Evolutionary conservation across 2,329 filamentous ascomycete genomes (phyloP).

Genomic region (Cyphellophora attinorum): DNA sequence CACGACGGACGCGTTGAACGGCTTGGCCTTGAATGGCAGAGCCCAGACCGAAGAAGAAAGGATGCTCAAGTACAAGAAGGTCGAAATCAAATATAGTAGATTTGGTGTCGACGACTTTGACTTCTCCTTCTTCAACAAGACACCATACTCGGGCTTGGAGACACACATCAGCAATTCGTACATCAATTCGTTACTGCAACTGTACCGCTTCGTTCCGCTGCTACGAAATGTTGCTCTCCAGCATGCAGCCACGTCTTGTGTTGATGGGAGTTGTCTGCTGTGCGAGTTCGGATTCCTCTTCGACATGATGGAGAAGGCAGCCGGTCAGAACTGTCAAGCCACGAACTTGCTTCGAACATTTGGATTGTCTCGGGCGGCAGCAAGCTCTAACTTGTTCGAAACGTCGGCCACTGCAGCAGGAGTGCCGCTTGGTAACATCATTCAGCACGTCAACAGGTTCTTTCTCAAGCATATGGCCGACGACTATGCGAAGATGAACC

Average conservation of each 20-base stretch:
- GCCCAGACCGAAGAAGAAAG: conserved; percentile 68
- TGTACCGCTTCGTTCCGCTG: conserved; percentile 82
- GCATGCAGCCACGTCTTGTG: conserved; percentile 77
- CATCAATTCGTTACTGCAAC: conserved; percentile 81
- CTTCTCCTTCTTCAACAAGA: conserved; percentile 96
- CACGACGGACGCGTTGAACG: conserved; percentile 55
- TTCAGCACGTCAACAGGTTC: conserved; percentile 79
- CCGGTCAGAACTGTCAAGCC: conserved; percentile 87
- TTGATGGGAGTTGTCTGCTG: conserved; percentile 72
- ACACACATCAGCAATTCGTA: conserved; percentile 97
- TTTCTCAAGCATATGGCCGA: conserved; percentile 69
- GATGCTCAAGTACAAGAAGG: conserved; percentile 79
- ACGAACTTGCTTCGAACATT: conserved; percentile 90
- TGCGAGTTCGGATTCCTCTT: conserved; percentile 94
- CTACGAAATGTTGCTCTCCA: conserved; percentile 80
- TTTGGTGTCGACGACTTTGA: conserved; percentile 99
- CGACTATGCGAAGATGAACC: conserved; percentile 62
- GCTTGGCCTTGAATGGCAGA: conserved; percentile 51
- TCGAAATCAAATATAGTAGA: conserved; percentile 98
- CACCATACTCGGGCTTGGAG: conserved; percentile 80
- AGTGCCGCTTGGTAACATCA: conserved; percentile 65
- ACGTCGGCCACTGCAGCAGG: conserved; percentile 59
- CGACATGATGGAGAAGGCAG: conserved; percentile 96
- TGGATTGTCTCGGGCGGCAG: conserved; percentile 69
- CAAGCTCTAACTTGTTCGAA: conserved; percentile 71